phyloP scores from a whole-genome alignment of 106 monocot genomes.

The Amphibolis antarctica region DNA sequence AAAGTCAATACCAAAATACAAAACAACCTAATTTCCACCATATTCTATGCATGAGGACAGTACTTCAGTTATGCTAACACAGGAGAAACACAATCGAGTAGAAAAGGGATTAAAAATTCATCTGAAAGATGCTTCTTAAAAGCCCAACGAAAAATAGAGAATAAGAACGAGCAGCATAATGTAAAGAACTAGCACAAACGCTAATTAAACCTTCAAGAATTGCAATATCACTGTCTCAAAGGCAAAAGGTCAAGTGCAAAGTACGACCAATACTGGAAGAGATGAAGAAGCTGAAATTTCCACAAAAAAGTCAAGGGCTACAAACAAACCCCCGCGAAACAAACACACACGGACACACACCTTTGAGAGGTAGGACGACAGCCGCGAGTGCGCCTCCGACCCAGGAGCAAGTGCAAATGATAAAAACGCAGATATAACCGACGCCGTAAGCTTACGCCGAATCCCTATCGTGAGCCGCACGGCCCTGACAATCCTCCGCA shows the following conservation, averaged over 20 bases:
- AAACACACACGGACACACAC: slow-evolving; percentile 11
- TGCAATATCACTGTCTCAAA: neutral
- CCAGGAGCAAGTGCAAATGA: slow-evolving; percentile 31
- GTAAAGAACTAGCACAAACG: neutral
- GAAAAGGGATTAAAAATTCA: neutral
- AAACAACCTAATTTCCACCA: too few species aligned
- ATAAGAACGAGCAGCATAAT: neutral
- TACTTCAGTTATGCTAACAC: neutral
- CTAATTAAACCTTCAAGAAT: neutral
- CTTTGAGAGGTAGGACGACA: slow-evolving; percentile 66
- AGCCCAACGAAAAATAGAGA: neutral
- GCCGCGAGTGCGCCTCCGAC: slow-evolving; percentile 53
- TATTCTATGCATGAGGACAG: too few species aligned
- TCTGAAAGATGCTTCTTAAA: too few species aligned
- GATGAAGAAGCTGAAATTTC: neutral
- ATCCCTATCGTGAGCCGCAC: slow-evolving; percentile 78
- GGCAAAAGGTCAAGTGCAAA: too few species aligned
- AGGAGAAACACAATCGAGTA: neutral
- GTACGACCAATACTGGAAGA: too few species aligned
- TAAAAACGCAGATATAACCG: slow-evolving; percentile 39
- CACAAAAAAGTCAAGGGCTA: neutral
- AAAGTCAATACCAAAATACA: too few species aligned
- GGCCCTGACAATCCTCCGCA: slow-evolving; percentile 67
- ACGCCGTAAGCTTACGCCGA: slow-evolving; percentile 46
- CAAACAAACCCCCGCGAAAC: neutral